Conservation (phyloP, 1,139 yeast species). For the Geotrichum fermentans region DNA sequence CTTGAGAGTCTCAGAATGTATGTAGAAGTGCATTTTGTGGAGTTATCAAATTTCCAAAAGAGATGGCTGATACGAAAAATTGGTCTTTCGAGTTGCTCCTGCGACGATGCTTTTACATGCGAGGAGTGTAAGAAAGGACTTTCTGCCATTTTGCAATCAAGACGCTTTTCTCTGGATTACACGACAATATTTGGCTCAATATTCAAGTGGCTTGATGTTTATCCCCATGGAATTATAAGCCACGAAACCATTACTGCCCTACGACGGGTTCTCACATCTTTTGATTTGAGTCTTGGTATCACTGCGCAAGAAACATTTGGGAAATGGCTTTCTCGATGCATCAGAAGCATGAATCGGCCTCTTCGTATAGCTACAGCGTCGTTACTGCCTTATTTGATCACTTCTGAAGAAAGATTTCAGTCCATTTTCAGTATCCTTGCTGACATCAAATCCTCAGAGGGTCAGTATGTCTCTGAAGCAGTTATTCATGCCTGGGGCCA, state of each 20-base stretch:
- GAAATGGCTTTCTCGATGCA: slow-evolving; percentile 31
- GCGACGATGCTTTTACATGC: slow-evolving; percentile 8
- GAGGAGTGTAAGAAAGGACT: slow-evolving; percentile 4
- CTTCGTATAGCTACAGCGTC: slow-evolving; percentile 29
- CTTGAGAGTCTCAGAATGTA: slow-evolving; percentile 8
- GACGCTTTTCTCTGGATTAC: neutral
- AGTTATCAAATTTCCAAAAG: slow-evolving; percentile 6
- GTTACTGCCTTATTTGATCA: slow-evolving; percentile 24
- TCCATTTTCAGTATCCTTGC: slow-evolving; percentile 9
- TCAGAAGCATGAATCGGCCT: slow-evolving; percentile 29
- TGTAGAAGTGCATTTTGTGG: neutral
- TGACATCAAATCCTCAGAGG: slow-evolving; percentile 36
- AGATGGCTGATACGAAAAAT: slow-evolving; percentile 14
- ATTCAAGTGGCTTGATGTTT: slow-evolving; percentile 18
- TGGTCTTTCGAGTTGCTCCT: slow-evolving; percentile 13
- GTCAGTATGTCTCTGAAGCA: slow-evolving; percentile 53
- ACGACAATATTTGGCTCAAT: slow-evolving; percentile 7
- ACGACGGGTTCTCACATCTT: slow-evolving; percentile 22
- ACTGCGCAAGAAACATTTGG: slow-evolving; percentile 25
- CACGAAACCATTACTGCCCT: slow-evolving; percentile 24
- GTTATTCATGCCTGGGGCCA: slow-evolving; percentile 58
- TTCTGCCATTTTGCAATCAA: neutral
- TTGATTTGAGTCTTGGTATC: slow-evolving; percentile 24
- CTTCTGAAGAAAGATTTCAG: slow-evolving; percentile 18
- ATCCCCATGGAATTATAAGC: slow-evolving; percentile 21